phyloP scores from a whole-genome alignment of 2,329 filamentous ascomycete genomes.

The Leptographium procerum region DNA sequence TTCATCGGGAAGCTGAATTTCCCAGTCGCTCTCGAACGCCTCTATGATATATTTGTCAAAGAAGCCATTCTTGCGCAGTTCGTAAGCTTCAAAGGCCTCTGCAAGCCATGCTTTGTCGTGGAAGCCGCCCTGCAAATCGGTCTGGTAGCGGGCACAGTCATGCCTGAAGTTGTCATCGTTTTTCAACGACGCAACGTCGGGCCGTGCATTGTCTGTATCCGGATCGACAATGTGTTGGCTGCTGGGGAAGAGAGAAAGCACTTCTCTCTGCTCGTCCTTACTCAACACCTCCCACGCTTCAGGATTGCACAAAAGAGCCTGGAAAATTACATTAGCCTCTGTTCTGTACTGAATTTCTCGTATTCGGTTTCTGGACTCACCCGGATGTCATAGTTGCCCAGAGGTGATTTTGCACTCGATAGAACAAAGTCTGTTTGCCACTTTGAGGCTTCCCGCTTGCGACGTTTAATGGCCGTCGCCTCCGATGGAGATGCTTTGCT shows the following conservation, averaged over 20 bases:
- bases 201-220: conserved; percentile 21
- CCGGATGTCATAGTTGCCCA: conserved; percentile 22
- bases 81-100: conserved; percentile 40
- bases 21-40: conserved; percentile 38
- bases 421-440: conserved; percentile 22
- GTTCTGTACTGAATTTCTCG: neutral
- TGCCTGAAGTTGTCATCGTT: conserved; percentile 32
- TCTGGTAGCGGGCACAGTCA: conserved; percentile 29
- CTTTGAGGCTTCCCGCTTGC: conserved; percentile 11
- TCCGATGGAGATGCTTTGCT: neutral
- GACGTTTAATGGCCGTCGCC: conserved; percentile 1
- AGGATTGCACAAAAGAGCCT: conserved; percentile 26
- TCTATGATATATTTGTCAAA: conserved; percentile 36
- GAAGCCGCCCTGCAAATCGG: conserved; percentile 33
- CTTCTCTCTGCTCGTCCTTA: conserved; percentile 19
- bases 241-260: conserved; percentile 27
- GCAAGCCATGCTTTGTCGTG: conserved; percentile 42
- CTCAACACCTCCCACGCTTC: conserved; percentile 26
- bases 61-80: conserved; percentile 33
- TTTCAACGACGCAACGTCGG: conserved; percentile 22
- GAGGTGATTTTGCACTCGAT: conserved; percentile 23
- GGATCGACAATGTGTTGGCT: conserved; percentile 19
- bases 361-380: conserved; percentile 13
- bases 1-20: conserved; percentile 25
- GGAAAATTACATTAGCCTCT: neutral